Conservation (phyloP, 352 stramenopile genomes). For the Phytophthora sansomeana region DNA sequence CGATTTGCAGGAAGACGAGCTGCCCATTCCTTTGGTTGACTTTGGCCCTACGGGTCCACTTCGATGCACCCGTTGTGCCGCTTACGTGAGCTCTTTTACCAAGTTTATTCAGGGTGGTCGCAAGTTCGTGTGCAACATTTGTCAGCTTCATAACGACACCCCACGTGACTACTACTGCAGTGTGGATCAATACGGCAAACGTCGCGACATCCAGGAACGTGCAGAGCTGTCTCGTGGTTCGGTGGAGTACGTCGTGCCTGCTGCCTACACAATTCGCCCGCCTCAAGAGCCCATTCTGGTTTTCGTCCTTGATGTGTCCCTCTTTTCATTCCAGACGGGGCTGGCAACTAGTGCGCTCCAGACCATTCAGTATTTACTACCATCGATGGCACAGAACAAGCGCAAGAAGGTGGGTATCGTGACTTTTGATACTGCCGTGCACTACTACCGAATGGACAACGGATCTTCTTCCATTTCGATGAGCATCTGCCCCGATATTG, state of each 20-base stretch:
- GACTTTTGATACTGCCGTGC: constrained; percentile 84
- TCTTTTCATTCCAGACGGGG: constrained; percentile 84
- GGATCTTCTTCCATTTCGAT: constrained; percentile 71
- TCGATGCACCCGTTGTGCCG: constrained; percentile 84
- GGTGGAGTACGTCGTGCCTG: constrained; percentile 87
- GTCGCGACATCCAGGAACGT: constrained; percentile 82
- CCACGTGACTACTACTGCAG: constrained; percentile 89
- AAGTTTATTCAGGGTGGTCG: constrained; percentile 87
- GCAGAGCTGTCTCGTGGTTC: constrained; percentile 83
- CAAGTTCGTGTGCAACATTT: constrained; percentile 93
- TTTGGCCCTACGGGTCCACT: constrained; percentile 83
- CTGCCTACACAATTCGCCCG: constrained; percentile 83
- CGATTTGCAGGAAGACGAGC: constrained; percentile 81
- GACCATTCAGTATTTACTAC: constrained; percentile 82
- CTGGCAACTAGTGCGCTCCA: constrained; percentile 69
- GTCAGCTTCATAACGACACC: constrained; percentile 83
- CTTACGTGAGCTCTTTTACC: constrained; percentile 91
- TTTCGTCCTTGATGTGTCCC: constrained; percentile 89
- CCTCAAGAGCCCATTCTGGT: constrained; percentile 89
- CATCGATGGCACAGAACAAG: constrained; percentile 78
- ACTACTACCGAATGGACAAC: constrained; percentile 88
- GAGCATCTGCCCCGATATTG: constrained; percentile 79
- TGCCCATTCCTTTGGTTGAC: constrained; percentile 87
- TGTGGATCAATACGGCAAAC: constrained; percentile 86
- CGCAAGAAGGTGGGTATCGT: constrained; percentile 91